These are phyloP conservation scores for Fonsecaea monophora DNA, from an alignment of 2,329 filamentous ascomycete species.

Conservation along the genomic window DNA sequence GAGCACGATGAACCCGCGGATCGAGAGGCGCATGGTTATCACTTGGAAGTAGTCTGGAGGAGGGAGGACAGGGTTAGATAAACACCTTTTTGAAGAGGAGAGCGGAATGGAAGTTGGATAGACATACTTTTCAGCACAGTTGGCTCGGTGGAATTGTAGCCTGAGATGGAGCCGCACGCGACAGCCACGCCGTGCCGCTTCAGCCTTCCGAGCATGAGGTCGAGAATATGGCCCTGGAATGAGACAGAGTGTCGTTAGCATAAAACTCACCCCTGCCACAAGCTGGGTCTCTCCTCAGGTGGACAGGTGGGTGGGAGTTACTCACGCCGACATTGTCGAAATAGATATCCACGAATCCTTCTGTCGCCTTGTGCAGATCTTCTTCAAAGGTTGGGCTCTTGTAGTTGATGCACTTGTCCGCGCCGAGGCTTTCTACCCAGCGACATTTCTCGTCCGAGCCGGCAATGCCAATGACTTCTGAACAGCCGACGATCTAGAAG, in stretches of 20 bases:
- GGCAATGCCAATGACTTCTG: constrained; percentile 67
- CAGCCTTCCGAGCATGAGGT: constrained; percentile 35
- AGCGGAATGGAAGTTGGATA: not conserved
- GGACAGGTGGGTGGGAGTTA: not conserved
- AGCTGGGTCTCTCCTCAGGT: not conserved
- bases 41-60: constrained; percentile 56
- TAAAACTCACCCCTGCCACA: not conserved
- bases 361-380: constrained; percentile 39
- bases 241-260: not conserved
- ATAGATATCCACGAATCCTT: constrained; percentile 66
- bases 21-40: constrained; percentile 49
- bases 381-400: constrained; percentile 67
- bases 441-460: constrained; percentile 71
- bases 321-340: constrained; percentile 65
- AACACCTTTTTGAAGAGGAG: not conserved
- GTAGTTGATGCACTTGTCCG: constrained; percentile 70
- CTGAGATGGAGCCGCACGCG: constrained; percentile 70
- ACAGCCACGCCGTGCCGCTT: constrained; percentile 29
- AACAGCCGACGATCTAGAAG: constrained; percentile 68
- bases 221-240: constrained; percentile 34
- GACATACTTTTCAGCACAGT: constrained; percentile 34
- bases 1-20: constrained; percentile 47
- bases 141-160: constrained; percentile 38
- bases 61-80: not conserved
- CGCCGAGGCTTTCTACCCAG: constrained; percentile 71